These are phyloP conservation scores for Paspalum notatum DNA, from an alignment of 176 grass and related monocot genomes.

Conservation along the genomic window DNA sequence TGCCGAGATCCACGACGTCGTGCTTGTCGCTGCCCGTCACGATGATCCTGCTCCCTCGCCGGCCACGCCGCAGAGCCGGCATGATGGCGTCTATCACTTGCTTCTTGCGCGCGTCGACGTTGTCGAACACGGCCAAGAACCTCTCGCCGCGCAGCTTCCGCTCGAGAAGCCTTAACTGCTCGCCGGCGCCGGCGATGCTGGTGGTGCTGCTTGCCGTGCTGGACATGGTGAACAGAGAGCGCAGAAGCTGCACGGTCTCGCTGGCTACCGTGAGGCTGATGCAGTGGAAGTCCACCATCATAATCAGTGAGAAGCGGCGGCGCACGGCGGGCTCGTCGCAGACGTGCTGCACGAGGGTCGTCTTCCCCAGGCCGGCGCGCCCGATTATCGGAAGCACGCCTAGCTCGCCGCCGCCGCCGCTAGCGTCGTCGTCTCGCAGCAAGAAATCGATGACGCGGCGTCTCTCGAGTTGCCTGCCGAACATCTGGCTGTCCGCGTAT, in stretches of 20 bases:
- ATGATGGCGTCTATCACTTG: slow-evolving; percentile 33
- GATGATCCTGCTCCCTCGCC: slow-evolving; percentile 33
- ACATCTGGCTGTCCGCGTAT: slow-evolving; percentile 35
- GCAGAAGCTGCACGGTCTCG: not conserved
- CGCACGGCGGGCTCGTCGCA: slow-evolving; percentile 30
- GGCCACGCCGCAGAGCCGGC: slow-evolving; percentile 2
- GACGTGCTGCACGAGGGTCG: slow-evolving; percentile 41
- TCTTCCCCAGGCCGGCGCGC: slow-evolving; percentile 17
- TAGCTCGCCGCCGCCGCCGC: not conserved
- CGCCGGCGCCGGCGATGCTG: not conserved
- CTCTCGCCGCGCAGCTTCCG: slow-evolving; percentile 5
- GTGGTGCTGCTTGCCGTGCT: not conserved
- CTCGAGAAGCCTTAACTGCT: not conserved
- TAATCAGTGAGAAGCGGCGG: slow-evolving; percentile 29
- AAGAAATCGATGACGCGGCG: slow-evolving; percentile 33
- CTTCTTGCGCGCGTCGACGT: slow-evolving; percentile 7
- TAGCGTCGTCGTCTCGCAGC: not conserved
- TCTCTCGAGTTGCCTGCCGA: slow-evolving; percentile 12
- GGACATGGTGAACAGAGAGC: slow-evolving; percentile 6
- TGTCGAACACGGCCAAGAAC: slow-evolving; percentile 42
- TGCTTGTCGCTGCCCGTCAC: slow-evolving; percentile 16
- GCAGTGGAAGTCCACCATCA: slow-evolving; percentile 34
- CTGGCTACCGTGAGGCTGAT: slow-evolving; percentile 32
- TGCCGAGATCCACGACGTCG: slow-evolving; percentile 24
- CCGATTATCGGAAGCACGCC: slow-evolving; percentile 20